Percentiles rank a stretch among this genome's conserved stretches.
phyloP scores from a whole-genome alignment of 352 stramenopile genomes.

The Pythium myriotylum region DNA sequence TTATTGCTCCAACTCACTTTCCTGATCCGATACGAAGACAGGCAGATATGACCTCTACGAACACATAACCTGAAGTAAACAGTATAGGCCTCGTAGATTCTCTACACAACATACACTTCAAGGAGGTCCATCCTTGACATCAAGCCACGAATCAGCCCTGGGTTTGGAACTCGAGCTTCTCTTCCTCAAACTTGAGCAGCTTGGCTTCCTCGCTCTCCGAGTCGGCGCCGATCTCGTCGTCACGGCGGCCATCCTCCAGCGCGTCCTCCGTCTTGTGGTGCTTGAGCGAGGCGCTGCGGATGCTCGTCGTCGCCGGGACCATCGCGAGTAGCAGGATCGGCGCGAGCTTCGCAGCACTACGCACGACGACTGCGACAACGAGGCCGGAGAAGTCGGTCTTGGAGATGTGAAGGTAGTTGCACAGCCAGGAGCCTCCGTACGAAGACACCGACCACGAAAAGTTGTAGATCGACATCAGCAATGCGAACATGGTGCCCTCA shows the following conservation, averaged over 20 bases:
- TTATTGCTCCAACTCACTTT: too few species aligned
- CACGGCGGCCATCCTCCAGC: slow-evolving; percentile 34
- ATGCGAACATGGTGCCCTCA: slow-evolving; percentile 96
- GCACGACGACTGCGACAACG: slow-evolving; percentile 52
- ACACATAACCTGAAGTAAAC: slow-evolving; percentile 10
- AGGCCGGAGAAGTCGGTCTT: slow-evolving; percentile 76
- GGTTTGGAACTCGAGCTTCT: slow-evolving; percentile 42
- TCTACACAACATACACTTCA: slow-evolving; percentile 8
- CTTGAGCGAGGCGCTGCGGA: slow-evolving; percentile 53
- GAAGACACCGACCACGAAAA: slow-evolving; percentile 81
- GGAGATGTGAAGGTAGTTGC: slow-evolving; percentile 71
- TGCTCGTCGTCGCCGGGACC: slow-evolving; percentile 69
- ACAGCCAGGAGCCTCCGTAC: slow-evolving; percentile 80
- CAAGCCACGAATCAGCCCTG: slow-evolving; percentile 17
- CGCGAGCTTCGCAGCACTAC: slow-evolving; percentile 64
- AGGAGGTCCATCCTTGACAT: not conserved
- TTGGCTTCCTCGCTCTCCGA: slow-evolving; percentile 20
- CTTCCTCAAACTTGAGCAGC: slow-evolving; percentile 29
- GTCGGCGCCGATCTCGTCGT: slow-evolving; percentile 25
- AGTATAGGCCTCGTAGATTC: not conserved
- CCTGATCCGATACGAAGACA: too few species aligned
- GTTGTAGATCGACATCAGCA: slow-evolving; percentile 89
- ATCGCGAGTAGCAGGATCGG: slow-evolving; percentile 74
- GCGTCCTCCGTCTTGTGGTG: slow-evolving; percentile 31
- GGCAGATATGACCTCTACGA: slow-evolving; percentile 2